These are phyloP conservation scores for Lindgomyces ingoldianus DNA, from an alignment of 495 filamentous ascomycete genomes.

Conservation along the genomic window DNA sequence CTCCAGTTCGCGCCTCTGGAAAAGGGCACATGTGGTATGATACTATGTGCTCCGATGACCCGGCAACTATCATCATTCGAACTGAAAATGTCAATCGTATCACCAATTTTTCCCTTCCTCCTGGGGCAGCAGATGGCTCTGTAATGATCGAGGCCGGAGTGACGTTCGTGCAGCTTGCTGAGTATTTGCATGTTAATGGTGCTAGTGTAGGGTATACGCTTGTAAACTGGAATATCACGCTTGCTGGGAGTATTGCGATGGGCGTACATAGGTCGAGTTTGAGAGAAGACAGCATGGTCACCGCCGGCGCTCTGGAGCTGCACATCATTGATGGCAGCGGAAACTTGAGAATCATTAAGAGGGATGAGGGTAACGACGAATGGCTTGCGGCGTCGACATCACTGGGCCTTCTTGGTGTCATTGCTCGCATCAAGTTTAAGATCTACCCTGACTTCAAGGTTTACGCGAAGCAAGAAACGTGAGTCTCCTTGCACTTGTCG, in stretches of 20 bases:
- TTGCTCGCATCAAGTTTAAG: conserved; percentile 51
- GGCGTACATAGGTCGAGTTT: conserved; percentile 52
- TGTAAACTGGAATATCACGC: conserved; percentile 57
- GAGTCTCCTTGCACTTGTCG: conserved; percentile 17
- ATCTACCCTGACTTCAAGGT: conserved; percentile 54
- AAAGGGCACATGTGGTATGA: conserved; percentile 57
- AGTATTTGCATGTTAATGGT: conserved; percentile 49
- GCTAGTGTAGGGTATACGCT: conserved; percentile 53
- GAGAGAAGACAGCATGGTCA: conserved; percentile 55
- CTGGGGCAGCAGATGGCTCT: conserved; percentile 35
- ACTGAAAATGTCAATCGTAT: conserved; percentile 51
- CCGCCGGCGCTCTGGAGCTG: conserved; percentile 50
- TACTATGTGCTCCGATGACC: conserved; percentile 51
- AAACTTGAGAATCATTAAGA: conserved; percentile 46
- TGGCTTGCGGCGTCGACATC: conserved; percentile 55
- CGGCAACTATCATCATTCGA: conserved; percentile 49
- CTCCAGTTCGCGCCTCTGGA: conserved; percentile 50
- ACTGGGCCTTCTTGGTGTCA: conserved; percentile 50
- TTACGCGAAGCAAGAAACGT: conserved; percentile 52
- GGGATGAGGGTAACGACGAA: conserved; percentile 47
- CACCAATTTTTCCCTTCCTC: conserved; percentile 45
- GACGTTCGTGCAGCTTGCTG: conserved; percentile 55
- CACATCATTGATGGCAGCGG: conserved; percentile 53
- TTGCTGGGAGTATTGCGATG: conserved; percentile 54
- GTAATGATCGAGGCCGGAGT: conserved; percentile 53